Base-by-base conservation (phyloP, 164 flowering plant species). In the Stephania cephalantha region DNA sequence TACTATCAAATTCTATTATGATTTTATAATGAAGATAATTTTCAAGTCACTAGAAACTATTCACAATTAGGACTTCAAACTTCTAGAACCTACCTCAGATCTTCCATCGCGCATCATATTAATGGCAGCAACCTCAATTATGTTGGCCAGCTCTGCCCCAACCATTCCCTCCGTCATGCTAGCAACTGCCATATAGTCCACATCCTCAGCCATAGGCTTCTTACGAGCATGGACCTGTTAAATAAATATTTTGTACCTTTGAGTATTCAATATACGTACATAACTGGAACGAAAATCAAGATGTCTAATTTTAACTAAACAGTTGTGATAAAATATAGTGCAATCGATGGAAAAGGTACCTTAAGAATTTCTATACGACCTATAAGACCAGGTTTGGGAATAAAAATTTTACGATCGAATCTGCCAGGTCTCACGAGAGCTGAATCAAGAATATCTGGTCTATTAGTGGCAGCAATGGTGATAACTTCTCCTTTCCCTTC, bases 391-490 rank as follows among this genome's bases (percentile, higher is more conserved):
- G 98, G 98, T 71, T 89, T 93, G 55, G 99, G 97, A 61, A 95
- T 89, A 74, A 66, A 84, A 63, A 95, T 91, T 75, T 93, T 95
- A 66, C 97, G 83, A 81, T 95, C 97, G 82, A 95, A 95, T 70
- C 98, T 84, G 48, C 98, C 98, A 58, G 97, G 97, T 75, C 98
- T 88, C 48, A 95, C 97, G 76, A 95, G 97, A 53, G 98, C 98
- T 77, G 95, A 90, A 84, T 95, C 98, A 73, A 95, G 88, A 80
- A 95, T 95, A 81, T 95, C 98, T 30, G 97, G 94, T 81, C 98
- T 88, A 81, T 95, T 95, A 79, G 98, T 95, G 58, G 97, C 94
- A 73, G 98, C 98, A 77, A 95, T 95, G 42, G 98, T 93, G 68
- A 95, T 93, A 46, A 95, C 98, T 52, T 95, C 85, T 31, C 98